Evolutionary conservation across 805 yeast genomes (phyloP), one percentile per base, ranked within the genome.

Genomic region (Schwanniomyces pseudopolymorphus): DNA sequence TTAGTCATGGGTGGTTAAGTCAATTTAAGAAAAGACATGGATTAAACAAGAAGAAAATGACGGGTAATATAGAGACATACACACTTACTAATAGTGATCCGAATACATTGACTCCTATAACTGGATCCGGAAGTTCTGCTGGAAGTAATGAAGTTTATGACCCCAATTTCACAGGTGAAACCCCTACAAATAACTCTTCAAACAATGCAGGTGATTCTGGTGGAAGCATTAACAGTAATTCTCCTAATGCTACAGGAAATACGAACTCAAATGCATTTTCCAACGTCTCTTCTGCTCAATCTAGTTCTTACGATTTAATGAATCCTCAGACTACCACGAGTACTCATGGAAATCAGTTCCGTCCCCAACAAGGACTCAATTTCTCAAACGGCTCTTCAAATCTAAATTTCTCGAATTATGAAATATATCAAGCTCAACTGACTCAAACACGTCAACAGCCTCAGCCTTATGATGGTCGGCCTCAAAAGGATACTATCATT

Each of bases 1-100:
- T 80, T 51, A 76, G 82, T 52, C 85, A 81, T 58, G 87, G 87
- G 7, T 81, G 86, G 86, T 61, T 81, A 37, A 67, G 79, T 10
- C 83, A 78, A 54, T 81, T 81, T 61, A 81, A 81, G 59, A 80
- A 78, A 52, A 63, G 85, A 42, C 84, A 81, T 54, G 83, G 79
- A 1, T 59, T 78, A 36, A 67, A 68, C 50, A 66, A 61, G 50
- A 58, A 64, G 38, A 51, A 67, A 43, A 60, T 62, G 68, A 55
- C 59, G 41, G 61, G 54, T 10, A 38, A 31, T 19, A 22, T 37
- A 25, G 37, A 33, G 11, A 14, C 44, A 11, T 19, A 26, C 22
- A 24, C 47, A 17, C 44, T 35, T 33, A 36, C 38, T 44, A 31
- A 39, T 20, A 35, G 25, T 13, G 40, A 39, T 8, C 36, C 45